Base-by-base conservation (phyloP, 495 filamentous ascomycete species). In the Penicillium malachiteum region DNA sequence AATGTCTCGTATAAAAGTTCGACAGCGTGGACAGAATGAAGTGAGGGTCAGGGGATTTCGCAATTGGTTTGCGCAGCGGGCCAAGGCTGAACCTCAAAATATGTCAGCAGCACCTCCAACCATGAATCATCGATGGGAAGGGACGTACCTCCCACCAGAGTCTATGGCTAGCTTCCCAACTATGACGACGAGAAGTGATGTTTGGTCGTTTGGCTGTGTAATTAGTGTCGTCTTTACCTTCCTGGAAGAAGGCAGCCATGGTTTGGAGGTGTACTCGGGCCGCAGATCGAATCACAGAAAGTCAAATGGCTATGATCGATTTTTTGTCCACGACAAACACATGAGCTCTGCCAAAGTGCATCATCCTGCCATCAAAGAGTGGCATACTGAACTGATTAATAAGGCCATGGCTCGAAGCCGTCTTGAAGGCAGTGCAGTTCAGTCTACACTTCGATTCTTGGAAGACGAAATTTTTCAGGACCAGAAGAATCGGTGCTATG, bases 201-300 rank as follows among this genome's bases (percentile, higher is more conserved):
- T 74, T 2, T 74, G 71, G 71, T 70, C 71, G 7, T 45, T 74
- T 7, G 71, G 65, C 1, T 74, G 69, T 40, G 59, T 74, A 0
- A 55, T 72, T n/a, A 72, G 69, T 46, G 62, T 71, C 10, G 38
- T 74, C 0, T 60, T 74, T 40, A 59, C 62, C 12, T 74, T 71
- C 49, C 39, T 74, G 12, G 63, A 63, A 26, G 59, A 66, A 5
- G 71, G 71, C 17, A 50, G 58, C 16, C 41, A 40, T 12, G 71
- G 67, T 12, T 57, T 74, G 33, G 52, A 55, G 3, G 35, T 37
- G n/a, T 74, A 71, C 44, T 50, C 62, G 32, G 55, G 63, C 10
- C 50, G 38, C 0, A 43, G 71, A 42, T n/a, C 50, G 8, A 14
- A 17, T 3, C 48, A 50, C 44, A 18, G 50, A 11, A 63, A 56